These are phyloP conservation scores for Casuarina glauca DNA, from an alignment of 306 rosid genomes.

Conservation along the genomic window DNA sequence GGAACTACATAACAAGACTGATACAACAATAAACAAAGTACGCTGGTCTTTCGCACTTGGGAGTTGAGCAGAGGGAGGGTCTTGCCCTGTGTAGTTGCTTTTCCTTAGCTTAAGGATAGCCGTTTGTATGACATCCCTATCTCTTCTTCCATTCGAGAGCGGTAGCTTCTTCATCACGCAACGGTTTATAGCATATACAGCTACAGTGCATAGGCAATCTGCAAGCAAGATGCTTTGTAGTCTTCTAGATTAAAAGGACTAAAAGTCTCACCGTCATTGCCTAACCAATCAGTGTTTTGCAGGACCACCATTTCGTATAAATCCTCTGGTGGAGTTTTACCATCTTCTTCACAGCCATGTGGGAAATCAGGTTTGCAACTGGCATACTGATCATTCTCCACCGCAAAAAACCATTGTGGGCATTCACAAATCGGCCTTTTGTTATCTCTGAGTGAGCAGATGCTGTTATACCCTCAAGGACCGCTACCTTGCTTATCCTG, in stretches of 20 bases:
- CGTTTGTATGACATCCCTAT: background rate
- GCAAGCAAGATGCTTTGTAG: conserved; percentile 12
- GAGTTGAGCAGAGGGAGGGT: background rate
- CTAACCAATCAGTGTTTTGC: conserved; percentile 36
- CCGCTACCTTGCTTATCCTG: too few relatives aligned
- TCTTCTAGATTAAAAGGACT: conserved; percentile 25
- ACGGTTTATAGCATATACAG: background rate
- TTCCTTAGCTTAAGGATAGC: conserved; percentile 37
- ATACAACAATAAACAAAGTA: conserved; percentile 18
- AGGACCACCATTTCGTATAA: conserved; percentile 21
- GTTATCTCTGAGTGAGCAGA: too few relatives aligned
- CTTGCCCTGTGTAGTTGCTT: background rate
- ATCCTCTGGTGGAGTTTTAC: conserved; percentile 7
- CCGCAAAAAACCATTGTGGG: conserved; percentile 23
- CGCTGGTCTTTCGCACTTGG: conserved; percentile 7
- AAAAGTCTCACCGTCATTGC: conserved; percentile 20
- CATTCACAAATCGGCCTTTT: conserved; percentile 6
- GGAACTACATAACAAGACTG: conserved; percentile 33
- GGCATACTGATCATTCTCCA: conserved; percentile 18
- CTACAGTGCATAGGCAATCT: too few relatives aligned
- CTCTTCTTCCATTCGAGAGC: conserved; percentile 24
- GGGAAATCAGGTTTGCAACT: conserved; percentile 44
- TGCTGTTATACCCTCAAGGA: background rate
- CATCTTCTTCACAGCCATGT: conserved; percentile 36
- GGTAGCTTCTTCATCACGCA: conserved; percentile 46